Evolutionary conservation across 2,329 filamentous ascomycete genomes (phyloP), one percentile per base, ranked within the genome.

Genomic region (Talaromyces verruculosus): DNA sequence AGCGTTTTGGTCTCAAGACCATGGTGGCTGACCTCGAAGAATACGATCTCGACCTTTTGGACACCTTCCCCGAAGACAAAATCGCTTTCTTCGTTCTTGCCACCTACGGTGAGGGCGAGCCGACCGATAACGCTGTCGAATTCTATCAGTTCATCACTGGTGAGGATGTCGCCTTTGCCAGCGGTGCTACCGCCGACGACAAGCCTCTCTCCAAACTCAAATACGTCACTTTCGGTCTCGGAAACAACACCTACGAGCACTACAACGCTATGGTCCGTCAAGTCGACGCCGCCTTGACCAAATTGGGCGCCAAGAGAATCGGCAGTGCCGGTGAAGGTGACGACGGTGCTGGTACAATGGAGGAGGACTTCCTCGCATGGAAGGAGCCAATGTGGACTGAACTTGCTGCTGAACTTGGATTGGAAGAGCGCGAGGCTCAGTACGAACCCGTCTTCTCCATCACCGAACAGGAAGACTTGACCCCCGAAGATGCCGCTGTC

Each of bases 201-300:
- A 86, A 89, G 68, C 87, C 94, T 60, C 87, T 99, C 64, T 84
- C 82, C 61, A 93, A 92, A 74, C 86, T 99, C 76, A 94, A 93
- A 78, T 99, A 93, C 76, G 93, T 99, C 74, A 87, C 93, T 65
- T 99, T 99, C 74, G 95, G 95, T 74, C 88, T 99, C 45, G 95
- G 95, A 71, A 99, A 99, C 85, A 99, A 98, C 84, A 98, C 95
- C 33, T 99, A 99, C 78, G 95, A 99, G 78, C 95, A 99, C 84
- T 99, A 97, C 85, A 99, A 99, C 83, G 91, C 91, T 62, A 97
- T 99, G 92, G 93, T 99, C 67, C 92, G 94, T 78, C 91, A 94
- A 69, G 89, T 98, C 66, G 88, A 95, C 81, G 88, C 90, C 77
- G 89, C 88, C 68, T 83, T 99, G 67, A 84, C 88, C 74, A 94